Evolutionary conservation across 2,329 filamentous ascomycete species (phyloP).

Genomic region (Lachnellula occidentalis): DNA sequence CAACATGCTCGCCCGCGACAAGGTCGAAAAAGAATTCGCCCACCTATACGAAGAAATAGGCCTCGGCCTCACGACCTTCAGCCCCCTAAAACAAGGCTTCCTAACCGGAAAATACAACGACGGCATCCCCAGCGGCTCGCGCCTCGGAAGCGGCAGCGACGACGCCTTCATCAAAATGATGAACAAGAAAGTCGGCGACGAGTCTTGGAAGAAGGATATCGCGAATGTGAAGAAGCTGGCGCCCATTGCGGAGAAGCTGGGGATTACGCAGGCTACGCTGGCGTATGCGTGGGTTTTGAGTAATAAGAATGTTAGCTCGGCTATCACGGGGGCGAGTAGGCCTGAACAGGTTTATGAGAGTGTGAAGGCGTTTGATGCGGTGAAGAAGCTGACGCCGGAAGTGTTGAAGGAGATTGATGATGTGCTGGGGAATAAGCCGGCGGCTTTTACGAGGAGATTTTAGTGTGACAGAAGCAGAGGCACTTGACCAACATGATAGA

Average conservation of each 20-base stretch:
- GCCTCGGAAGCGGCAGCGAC: constrained; percentile 48
- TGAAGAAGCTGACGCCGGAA: constrained; percentile 53
- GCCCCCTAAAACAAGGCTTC: constrained; percentile 54
- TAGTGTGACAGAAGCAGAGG: neutral
- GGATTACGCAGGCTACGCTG: constrained; percentile 45
- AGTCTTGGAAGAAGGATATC: constrained; percentile 50
- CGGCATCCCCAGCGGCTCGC: constrained; percentile 54
- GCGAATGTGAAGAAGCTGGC: constrained; percentile 54
- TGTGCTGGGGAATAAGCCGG: constrained; percentile 54
- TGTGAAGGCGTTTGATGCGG: constrained; percentile 44
- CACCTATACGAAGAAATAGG: constrained; percentile 56
- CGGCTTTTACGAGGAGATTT: constrained; percentile 26
- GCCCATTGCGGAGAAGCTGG: constrained; percentile 60
- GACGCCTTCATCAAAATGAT: constrained; percentile 42
- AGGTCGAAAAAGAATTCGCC: constrained; percentile 58
- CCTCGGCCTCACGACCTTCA: constrained; percentile 58
- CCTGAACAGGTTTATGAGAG: constrained; percentile 57
- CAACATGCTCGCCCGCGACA: constrained; percentile 56
- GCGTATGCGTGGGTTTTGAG: constrained; percentile 59
- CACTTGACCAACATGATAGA: neutral
- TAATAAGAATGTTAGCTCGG: constrained; percentile 56
- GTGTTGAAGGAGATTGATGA: constrained; percentile 55
- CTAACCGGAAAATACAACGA: constrained; percentile 64
- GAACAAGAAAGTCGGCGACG: constrained; percentile 38
- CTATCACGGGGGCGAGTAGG: constrained; percentile 55